These are phyloP conservation scores for Trichoderma gracile DNA, from an alignment of 2,329 filamentous ascomycete genomes.

Conservation along the genomic window DNA sequence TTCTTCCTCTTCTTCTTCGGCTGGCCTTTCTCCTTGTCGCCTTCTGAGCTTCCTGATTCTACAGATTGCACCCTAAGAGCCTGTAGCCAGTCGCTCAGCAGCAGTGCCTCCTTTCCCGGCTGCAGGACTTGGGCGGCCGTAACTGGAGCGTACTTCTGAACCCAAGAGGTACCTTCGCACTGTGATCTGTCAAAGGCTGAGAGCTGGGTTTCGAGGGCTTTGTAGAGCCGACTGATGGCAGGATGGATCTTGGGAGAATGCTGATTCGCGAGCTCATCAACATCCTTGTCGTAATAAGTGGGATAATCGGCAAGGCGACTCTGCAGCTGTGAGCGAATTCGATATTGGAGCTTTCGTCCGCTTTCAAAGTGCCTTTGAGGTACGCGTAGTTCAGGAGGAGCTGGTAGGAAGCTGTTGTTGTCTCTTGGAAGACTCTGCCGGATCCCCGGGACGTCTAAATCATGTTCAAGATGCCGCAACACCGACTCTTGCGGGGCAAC, in stretches of 20 bases:
- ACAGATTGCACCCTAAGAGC: conserved; percentile 76
- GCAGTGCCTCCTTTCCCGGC: conserved; percentile 63
- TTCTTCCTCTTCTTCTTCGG: conserved; percentile 66
- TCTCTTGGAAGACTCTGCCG: conserved; percentile 35
- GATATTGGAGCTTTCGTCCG: conserved; percentile 53
- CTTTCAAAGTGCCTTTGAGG: conserved; percentile 60
- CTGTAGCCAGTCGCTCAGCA: conserved; percentile 80
- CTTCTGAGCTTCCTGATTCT: conserved; percentile 55
- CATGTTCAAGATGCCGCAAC: conserved; percentile 36
- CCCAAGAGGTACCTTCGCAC: conserved; percentile 75
- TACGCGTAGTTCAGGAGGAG: conserved; percentile 53
- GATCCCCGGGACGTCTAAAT: conserved; percentile 35
- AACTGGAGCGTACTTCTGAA: conserved; percentile 79
- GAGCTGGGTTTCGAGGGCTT: conserved; percentile 59
- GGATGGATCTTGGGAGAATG: conserved; percentile 49
- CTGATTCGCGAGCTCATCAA: conserved; percentile 40
- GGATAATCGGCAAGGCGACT: conserved; percentile 30
- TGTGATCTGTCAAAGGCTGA: conserved; percentile 79
- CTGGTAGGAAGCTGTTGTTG: conserved; percentile 45
- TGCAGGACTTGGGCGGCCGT: conserved; percentile 74
- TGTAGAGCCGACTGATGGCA: conserved; percentile 60
- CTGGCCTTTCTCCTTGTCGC: conserved; percentile 35
- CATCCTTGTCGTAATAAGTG: conserved; percentile 28
- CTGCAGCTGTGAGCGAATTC: conserved; percentile 50
- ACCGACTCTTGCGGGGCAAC: conserved; percentile 48